Evolutionary conservation across 2,329 filamentous ascomycete species (phyloP), one percentile per base, ranked within the genome.

Genomic region (Fusarium oligoseptatum): DNA sequence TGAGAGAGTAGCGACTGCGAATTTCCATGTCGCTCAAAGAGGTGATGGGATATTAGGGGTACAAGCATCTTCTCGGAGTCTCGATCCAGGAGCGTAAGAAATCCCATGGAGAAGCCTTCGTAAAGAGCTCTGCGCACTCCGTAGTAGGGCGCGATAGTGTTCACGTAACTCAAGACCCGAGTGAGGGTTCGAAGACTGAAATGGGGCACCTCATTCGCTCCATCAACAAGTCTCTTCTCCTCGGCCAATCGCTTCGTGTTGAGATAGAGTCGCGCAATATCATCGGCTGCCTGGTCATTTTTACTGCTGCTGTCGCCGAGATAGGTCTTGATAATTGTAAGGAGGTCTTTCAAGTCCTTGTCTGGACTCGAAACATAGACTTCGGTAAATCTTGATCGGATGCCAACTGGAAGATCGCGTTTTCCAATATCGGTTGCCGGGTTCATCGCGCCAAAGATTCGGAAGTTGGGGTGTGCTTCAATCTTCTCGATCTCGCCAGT

Each of bases 381-480:
- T 82, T 99, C 97, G 0, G 97, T 98, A 80, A 99, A 99, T 58
- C 95, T 91, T 10, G 95, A 97, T 65, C 96, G 89, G 50, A 98
- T 91, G 2, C 96, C 95, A 64, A 94, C 91, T 1, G 96, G 95
- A 17, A 99, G 86, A 82, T 99, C 97, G 66, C 96, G 92, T 84
- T 99, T 99, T 70, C 97, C 97, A 66, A 98, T 92, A 85, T 99
- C 97, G 4, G 97, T 99, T 6, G 97, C 97, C 34, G 97, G 97
- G 80, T 99, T 99, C 97, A 99, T 99, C 32, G 97, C 97, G 61
- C 94, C 97, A 80, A 99, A 99, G 15, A 99, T 94, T 43, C 97
- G 92, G 82, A 99, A 99, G 74, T 98, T 92, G 0, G 95, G 92
- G 82, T 99, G 96, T 1, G 95, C 97, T 70, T 92, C 89, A 39